Conservation (phyloP, 768 basidiomycete species). For the Dentipellis sp. region DNA sequence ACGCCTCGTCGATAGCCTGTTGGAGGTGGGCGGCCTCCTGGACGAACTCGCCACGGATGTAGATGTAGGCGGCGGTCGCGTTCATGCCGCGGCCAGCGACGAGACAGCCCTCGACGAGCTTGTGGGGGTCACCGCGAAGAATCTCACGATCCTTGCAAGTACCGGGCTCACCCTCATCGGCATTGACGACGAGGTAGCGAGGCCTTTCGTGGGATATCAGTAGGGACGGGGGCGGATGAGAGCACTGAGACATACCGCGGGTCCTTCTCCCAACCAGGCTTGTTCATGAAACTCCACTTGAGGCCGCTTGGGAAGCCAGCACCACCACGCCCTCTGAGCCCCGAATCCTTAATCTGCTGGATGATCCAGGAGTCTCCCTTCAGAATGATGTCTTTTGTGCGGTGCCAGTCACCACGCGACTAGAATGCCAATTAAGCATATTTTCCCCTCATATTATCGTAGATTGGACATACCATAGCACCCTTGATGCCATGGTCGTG, state of each 20-base stretch:
- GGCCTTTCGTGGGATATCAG: conserved; percentile 42
- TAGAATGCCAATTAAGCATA: conserved; percentile 22
- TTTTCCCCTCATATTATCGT: background rate
- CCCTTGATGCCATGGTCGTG: conserved; percentile 94
- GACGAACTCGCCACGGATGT: conserved; percentile 97
- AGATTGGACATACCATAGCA: conserved; percentile 54
- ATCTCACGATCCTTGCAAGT: conserved; percentile 99
- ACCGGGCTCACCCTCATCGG: conserved; percentile 97
- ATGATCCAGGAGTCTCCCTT: conserved; percentile 99
- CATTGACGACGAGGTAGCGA: conserved; percentile 94
- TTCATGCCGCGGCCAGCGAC: conserved; percentile 98
- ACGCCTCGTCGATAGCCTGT: conserved; percentile 93
- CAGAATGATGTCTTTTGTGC: conserved; percentile 89
- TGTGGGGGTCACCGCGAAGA: conserved; percentile 95
- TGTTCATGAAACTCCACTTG: conserved; percentile 99
- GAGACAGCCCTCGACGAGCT: conserved; percentile 94
- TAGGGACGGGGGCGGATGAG: background rate
- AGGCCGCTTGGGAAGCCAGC: conserved; percentile 95
- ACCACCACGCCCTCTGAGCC: conserved; percentile 90
- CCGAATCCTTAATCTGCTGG: conserved; percentile 91
- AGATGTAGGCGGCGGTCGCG: conserved; percentile 97
- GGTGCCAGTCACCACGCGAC: conserved; percentile 97
- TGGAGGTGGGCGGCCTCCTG: conserved; percentile 92
- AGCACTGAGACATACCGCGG: conserved; percentile 42
- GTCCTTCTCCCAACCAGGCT: conserved; percentile 97